Base-by-base conservation (phyloP, 495 filamentous ascomycete genomes). In the Hypoxylon crocopeplum region DNA sequence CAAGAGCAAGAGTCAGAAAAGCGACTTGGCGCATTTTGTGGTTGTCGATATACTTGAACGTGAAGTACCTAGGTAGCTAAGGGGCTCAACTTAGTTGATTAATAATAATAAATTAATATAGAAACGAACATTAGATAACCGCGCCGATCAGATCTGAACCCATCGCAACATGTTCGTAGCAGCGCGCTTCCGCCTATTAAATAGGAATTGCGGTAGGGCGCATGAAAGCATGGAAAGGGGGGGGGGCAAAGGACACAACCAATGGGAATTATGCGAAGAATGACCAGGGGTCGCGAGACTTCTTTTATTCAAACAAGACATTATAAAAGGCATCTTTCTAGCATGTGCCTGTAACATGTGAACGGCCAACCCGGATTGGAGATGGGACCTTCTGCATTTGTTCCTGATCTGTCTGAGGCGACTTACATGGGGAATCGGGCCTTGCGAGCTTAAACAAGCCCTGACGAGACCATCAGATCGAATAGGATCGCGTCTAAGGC, bases 321-420 rank as follows among this genome's bases (percentile, higher is more conserved):
- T 56, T 42, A 49, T 40, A 11, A 47, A 48, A 13, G 33, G 15
- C 41, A 36, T 19, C 13, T 55, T 64, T 27, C 24, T 25, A 54
- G 16, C 62, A 55, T 53, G 47, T 57, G 66, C 47, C 38, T 48
- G 54, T 52, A 56, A 48, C 62, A 50, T 66, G 62, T 53, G 56
- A 50, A 55, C 51, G 39, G 55, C 13, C 48, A 25, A 48, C 30
- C 54, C 42, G 51, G 56, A 47, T 40, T 25, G 55, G 47, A 15
- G 37, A 52, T 59, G 54, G 32, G 48, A 69, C 62, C 66, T 68
- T 59, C 62, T 62, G 7, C 12, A 66, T 62, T 47, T 39, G 57
- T 49, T 40, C 32, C 41, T 59, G 20, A 33, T 20, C 17, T 58
- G 48, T 33, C 54, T 55, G 49, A 55, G 60, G 41, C n/a, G 21